Conservation (phyloP, 345 rosid genomes). For the Iberis pinnata region DNA sequence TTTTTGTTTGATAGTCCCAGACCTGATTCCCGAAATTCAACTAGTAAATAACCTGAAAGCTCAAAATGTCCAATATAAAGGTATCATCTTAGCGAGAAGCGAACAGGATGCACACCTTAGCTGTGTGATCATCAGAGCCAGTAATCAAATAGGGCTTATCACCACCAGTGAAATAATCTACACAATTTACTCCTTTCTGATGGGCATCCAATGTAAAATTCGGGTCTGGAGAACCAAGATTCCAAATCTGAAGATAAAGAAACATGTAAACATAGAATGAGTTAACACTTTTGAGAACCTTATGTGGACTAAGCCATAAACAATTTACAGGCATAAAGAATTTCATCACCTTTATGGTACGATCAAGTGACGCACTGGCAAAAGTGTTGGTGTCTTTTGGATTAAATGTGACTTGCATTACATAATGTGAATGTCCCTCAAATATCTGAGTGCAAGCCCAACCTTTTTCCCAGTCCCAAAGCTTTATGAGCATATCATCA, state of each 20-base stretch:
- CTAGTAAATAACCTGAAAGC: conserved; percentile 20
- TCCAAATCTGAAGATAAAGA: conserved; percentile 61
- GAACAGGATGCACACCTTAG: conserved; percentile 48
- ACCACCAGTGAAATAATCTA: conserved; percentile 91
- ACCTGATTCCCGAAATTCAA: conserved; percentile 39
- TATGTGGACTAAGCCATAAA: background rate
- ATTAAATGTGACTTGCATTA: conserved; percentile 93
- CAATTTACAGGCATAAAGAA: conserved; percentile 1
- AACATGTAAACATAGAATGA: conserved; percentile 16
- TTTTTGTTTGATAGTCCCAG: conserved; percentile 85
- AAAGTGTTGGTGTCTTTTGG: conserved; percentile 91
- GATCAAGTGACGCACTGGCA: conserved; percentile 98
- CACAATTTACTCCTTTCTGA: conserved; percentile 89
- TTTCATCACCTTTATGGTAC: conserved; percentile 64
- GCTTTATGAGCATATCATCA: conserved; percentile 98
- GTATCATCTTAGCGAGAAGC: conserved; percentile 8
- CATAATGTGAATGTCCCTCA: conserved; percentile 99
- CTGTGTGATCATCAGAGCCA: conserved; percentile 94
- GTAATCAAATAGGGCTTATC: conserved; percentile 88
- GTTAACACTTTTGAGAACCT: conserved; percentile 9
- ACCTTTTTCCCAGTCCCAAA: conserved; percentile 99
- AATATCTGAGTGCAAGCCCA: conserved; percentile 90
- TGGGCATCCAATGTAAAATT: conserved; percentile 92
- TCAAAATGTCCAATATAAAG: background rate
- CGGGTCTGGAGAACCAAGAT: conserved; percentile 92